Conservation (phyloP, 305 asterid genomes). For the Rubia occidens region DNA sequence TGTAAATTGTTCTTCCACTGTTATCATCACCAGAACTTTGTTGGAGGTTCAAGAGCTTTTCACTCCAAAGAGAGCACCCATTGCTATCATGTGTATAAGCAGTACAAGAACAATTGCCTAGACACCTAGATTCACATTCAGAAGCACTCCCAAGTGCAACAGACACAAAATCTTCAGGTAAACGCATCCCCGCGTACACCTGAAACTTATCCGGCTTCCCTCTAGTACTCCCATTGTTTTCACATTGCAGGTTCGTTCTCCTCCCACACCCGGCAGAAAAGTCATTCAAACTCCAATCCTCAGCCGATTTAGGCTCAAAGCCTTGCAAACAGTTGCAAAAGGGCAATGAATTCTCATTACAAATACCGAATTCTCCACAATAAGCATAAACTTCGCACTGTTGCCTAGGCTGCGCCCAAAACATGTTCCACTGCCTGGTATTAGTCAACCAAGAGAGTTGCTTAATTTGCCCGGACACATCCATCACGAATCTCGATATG, state of each 20-base stretch:
- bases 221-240: conserved; percentile 18
- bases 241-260: conserved; percentile 34
- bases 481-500: conserved; percentile 50
- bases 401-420: conserved; percentile 61
- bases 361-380: conserved; percentile 51
- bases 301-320: conserved; percentile 23
- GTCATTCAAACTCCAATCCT: conserved; percentile 42
- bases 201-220: conserved; percentile 36
- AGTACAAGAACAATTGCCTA: conserved; percentile 50
- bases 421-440: conserved; percentile 39
- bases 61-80: conserved; percentile 23
- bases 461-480: conserved; percentile 58
- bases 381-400: conserved; percentile 59
- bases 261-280: conserved; percentile 61
- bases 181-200: conserved; percentile 14
- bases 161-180: conserved; percentile 20
- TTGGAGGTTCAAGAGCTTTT: conserved; percentile 21
- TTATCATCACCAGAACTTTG: conserved; percentile 21
- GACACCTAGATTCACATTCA: conserved; percentile 47
- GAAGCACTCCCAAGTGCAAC: conserved; percentile 24
- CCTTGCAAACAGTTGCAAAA: conserved; percentile 52
- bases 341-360: conserved; percentile 39
- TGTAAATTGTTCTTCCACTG: conserved; percentile 17
- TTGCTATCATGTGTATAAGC: conserved; percentile 10
- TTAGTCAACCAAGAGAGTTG: conserved; percentile 29